A percentile compares a stretch with the other conserved stretches of the same genome.
Conservation (phyloP, 768 basidiomycete species). For the Auriscalpium orientale region DNA sequence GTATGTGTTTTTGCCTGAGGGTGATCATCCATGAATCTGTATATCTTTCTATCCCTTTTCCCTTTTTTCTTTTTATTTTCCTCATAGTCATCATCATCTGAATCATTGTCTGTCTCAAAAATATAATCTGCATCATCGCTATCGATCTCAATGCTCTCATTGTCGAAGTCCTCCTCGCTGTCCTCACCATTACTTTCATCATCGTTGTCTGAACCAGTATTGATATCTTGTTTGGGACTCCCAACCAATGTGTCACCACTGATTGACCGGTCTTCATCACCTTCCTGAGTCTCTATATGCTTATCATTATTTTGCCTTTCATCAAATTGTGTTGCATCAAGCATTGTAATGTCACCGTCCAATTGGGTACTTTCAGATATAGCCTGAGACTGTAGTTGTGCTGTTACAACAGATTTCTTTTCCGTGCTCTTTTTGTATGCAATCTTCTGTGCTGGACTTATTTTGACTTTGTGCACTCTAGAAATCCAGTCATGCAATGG, state of each 20-base stretch:
- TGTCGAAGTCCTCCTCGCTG: neutral
- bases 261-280: neutral
- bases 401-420: too few species aligned
- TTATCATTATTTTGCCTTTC: too few species aligned
- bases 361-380: neutral
- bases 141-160: neutral
- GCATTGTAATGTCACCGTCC: neutral
- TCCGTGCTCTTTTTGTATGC: neutral
- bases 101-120: neutral
- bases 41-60: neutral
- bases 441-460: neutral
- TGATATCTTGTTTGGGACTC: neutral
- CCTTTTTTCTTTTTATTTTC: neutral
- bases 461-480: neutral
- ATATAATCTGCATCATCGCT: neutral
- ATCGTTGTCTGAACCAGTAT: neutral
- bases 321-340: too few species aligned
- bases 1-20: constrained; percentile 19
- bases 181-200: neutral
- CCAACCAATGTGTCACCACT: too few species aligned
- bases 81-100: neutral
- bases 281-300: too few species aligned
- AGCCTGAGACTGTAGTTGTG: too few species aligned
- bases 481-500: constrained; percentile 23
- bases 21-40: constrained; percentile 13